Percentiles rank a stretch among this genome's conserved stretches.
Evolutionary conservation across 495 filamentous ascomycete species (phyloP).

Genomic region (Chaetomium fimeti): DNA sequence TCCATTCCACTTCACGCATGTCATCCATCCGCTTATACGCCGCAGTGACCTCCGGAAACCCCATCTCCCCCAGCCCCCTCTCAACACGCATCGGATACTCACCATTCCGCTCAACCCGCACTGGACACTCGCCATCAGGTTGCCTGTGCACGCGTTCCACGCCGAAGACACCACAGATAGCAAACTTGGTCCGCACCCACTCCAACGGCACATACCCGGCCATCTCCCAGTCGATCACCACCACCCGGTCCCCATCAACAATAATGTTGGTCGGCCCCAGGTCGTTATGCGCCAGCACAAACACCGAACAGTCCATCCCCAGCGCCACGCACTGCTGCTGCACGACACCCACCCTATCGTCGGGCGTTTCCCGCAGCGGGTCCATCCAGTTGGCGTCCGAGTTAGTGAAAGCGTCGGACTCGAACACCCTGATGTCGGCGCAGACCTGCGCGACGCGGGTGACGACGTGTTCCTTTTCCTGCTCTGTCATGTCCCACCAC

Average conservation of each 20-base stretch:
- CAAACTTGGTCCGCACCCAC: slow-evolving; percentile 21
- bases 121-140: neutral
- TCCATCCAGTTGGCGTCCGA: slow-evolving; percentile 4
- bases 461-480: slow-evolving; percentile 7
- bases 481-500: slow-evolving; percentile 9
- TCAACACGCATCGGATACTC: slow-evolving; percentile 7
- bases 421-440: neutral
- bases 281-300: slow-evolving; percentile 11
- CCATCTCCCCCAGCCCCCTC: slow-evolving; percentile 12
- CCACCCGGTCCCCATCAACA: slow-evolving; percentile 2
- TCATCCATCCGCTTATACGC: slow-evolving; percentile 9
- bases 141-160: slow-evolving; percentile 9
- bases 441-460: slow-evolving; percentile 4
- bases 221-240: slow-evolving; percentile 16
- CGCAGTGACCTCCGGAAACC: slow-evolving; percentile 14
- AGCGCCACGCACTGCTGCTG: slow-evolving; percentile 7
- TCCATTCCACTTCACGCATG: slow-evolving; percentile 1
- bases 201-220: slow-evolving; percentile 17
- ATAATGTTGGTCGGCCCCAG: slow-evolving; percentile 13
- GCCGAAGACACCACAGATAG: slow-evolving; percentile 6
- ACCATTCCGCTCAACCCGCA: slow-evolving; percentile 5
- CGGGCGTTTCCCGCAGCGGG: slow-evolving; percentile 1
- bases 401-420: neutral
- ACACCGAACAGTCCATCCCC: slow-evolving; percentile 12
- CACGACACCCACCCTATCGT: neutral